Evolutionary conservation across 768 basidiomycete genomes (phyloP).

Genomic region (Termitomyces sp.): DNA sequence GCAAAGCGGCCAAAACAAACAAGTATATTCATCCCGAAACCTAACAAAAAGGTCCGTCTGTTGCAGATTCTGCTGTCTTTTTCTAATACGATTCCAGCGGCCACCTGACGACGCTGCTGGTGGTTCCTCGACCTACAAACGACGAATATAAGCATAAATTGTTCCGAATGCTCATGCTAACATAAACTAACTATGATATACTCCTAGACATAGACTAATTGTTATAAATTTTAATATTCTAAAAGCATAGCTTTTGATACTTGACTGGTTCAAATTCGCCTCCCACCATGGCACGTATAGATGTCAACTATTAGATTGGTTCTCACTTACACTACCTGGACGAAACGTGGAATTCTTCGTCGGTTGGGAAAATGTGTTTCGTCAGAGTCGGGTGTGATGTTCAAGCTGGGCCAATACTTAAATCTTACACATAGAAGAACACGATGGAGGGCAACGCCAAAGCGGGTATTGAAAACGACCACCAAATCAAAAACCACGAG

Average conservation of each 20-base stretch:
- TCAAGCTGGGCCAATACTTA: too few relatives aligned
- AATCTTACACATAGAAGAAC: too few relatives aligned
- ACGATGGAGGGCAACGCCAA: too few relatives aligned
- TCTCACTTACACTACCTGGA: constrained; percentile 32
- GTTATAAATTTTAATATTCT: neutral
- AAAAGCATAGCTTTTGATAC: too few relatives aligned
- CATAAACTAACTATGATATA: neutral
- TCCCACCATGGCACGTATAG: neutral
- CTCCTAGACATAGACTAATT: neutral
- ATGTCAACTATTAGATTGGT: neutral
- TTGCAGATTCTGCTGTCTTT: neutral
- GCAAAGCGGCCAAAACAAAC: constrained; percentile 36
- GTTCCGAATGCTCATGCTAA: neutral
- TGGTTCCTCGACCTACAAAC: constrained; percentile 8
- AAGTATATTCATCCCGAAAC: constrained; percentile 58
- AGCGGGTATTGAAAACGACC: too few relatives aligned
- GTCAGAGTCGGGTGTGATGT: constrained; percentile 50
- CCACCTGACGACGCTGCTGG: constrained; percentile 9
- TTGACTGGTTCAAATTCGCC: neutral
- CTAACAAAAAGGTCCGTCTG: constrained; percentile 24
- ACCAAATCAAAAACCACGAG: too few relatives aligned
- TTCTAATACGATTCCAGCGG: constrained; percentile 5
- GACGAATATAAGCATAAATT: constrained; percentile 3
- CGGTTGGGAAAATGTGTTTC: constrained; percentile 81
- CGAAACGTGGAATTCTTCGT: constrained; percentile 80